A percentile compares a stretch with the other conserved stretches of the same genome.
Evolutionary conservation across 768 basidiomycete species (phyloP).

Genomic region (Boletus reticulatus): DNA sequence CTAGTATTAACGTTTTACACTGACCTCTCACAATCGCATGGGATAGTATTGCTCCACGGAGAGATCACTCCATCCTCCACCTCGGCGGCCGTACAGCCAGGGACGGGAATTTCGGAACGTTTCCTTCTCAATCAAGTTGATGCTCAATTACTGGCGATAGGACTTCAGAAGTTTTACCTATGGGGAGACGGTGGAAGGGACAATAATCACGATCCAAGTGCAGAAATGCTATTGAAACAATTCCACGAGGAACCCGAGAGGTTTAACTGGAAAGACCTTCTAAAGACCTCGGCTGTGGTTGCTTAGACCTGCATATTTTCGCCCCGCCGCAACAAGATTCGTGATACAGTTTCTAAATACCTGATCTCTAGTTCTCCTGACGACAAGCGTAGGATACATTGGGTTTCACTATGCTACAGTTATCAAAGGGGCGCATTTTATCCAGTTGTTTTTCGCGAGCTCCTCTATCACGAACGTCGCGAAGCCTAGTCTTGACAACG

Average conservation of each 20-base stretch:
- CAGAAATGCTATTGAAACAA: slow-evolving; percentile 50
- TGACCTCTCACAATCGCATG: slow-evolving; percentile 78
- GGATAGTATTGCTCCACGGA: slow-evolving; percentile 82
- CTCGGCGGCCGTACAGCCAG: slow-evolving; percentile 34
- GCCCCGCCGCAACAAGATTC: background rate
- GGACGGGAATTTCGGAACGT: slow-evolving; percentile 23
- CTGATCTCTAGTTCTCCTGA: background rate
- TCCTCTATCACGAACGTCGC: slow-evolving; percentile 60
- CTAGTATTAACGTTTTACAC: slow-evolving; percentile 91
- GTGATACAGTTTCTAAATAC: background rate
- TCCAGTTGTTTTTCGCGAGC: slow-evolving; percentile 57
- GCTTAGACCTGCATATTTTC: slow-evolving; percentile 3
- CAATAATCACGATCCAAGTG: background rate
- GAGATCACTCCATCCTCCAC: slow-evolving; percentile 77
- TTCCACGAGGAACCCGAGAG: slow-evolving; percentile 79
- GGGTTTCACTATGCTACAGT: background rate
- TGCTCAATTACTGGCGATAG: slow-evolving; percentile 78
- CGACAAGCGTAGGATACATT: background rate
- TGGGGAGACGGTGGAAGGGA: slow-evolving; percentile 41
- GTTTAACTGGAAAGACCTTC: slow-evolving; percentile 81
- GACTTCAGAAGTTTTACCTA: slow-evolving; percentile 84
- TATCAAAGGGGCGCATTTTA: slow-evolving; percentile 41
- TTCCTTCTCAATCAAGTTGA: slow-evolving; percentile 76
- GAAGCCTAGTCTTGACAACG: slow-evolving; percentile 56
- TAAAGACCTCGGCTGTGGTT: slow-evolving; percentile 44